phyloP scores from a whole-genome alignment of 352 stramenopile species.

The Peronospora belbahrii region DNA sequence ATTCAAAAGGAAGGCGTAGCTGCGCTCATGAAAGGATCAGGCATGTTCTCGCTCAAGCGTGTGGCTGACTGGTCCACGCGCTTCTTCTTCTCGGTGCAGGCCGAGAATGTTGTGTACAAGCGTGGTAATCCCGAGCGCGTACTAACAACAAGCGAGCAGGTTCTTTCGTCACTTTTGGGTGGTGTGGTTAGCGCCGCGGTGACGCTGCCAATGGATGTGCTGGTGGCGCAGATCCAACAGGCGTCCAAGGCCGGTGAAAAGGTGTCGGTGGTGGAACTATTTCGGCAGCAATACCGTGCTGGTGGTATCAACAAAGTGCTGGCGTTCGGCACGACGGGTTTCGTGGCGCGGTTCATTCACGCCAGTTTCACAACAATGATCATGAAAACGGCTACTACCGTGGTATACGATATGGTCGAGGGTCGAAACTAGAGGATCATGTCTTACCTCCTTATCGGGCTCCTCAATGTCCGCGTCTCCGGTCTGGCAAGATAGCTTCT shows the following conservation, averaged over 20 bases:
- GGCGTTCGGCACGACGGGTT: conserved; percentile 77
- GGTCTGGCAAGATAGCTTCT: conserved; percentile 7
- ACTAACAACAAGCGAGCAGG: conserved; percentile 67
- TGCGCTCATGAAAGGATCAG: conserved; percentile 89
- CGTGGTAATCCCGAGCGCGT: conserved; percentile 46
- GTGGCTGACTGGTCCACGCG: conserved; percentile 89
- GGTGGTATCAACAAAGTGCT: conserved; percentile 74
- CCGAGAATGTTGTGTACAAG: conserved; percentile 76
- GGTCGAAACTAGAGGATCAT: conserved; percentile 18
- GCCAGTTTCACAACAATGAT: conserved; percentile 88
- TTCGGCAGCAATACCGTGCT: conserved; percentile 64
- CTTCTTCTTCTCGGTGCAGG: conserved; percentile 88
- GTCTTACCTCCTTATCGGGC: conserved; percentile 6
- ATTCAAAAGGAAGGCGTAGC: conserved; percentile 81
- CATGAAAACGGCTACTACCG: conserved; percentile 82
- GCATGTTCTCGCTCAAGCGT: conserved; percentile 89
- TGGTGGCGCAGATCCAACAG: conserved; percentile 91
- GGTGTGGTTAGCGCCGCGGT: conserved; percentile 65
- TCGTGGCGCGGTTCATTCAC: conserved; percentile 62
- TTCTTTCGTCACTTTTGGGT: conserved; percentile 77
- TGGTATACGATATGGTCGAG: conserved; percentile 79
- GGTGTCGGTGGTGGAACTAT: conserved; percentile 67
- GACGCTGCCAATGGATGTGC: conserved; percentile 89
- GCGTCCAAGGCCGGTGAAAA: conserved; percentile 81
- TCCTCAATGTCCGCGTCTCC: conserved; percentile 7